Evolutionary conservation across 106 monocot genomes (phyloP), one percentile per base, ranked within the genome.

Genomic region (Gastrodia elata): DNA sequence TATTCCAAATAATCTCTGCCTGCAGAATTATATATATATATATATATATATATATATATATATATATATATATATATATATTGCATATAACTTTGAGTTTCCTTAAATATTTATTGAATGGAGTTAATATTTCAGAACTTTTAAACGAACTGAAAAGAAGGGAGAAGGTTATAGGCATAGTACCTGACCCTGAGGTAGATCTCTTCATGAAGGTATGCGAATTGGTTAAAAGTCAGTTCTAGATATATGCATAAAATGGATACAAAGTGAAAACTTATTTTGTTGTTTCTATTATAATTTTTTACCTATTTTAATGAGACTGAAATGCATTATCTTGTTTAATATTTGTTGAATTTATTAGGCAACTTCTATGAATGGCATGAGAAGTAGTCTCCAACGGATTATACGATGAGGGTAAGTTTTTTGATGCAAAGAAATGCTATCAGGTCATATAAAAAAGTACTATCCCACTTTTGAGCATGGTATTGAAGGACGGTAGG

Each of bases 191-290:
- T 28, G 92, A 92, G 48, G 82, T 92, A 11, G 92, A 92, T 68
- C 82, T 89, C 34, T 92, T 86, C 77, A 92, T 92, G 92, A 92
- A 92, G 88, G 91, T 91, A 75, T 36, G 33, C 28, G 20, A 67
- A 35, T 35, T 67, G 10, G 9, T 67, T 52, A 1, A 52, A 52
- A 52, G 6, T 3, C 1, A 32, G 2, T 28, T 2, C 30, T 61
- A 1, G 26, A 30, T 25, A 61, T 61, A 18, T 61, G 61, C 11
- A 10, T 61, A 26, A 61, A 0, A 27, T 61, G 3, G 2, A 26
- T 30, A 8, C 61, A 61, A 26, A 26, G 26, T n/a, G 18, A 52
- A n/a, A 30, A 11, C 61, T 30, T 32, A 15, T 32, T 32, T 32
- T 13, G 61, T 28, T 26, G 61, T 13, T 28, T 61, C 9, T 43